These are phyloP conservation scores for Yarrowia divulgata DNA, from an alignment of 805 yeast species.

Conservation along the genomic window DNA sequence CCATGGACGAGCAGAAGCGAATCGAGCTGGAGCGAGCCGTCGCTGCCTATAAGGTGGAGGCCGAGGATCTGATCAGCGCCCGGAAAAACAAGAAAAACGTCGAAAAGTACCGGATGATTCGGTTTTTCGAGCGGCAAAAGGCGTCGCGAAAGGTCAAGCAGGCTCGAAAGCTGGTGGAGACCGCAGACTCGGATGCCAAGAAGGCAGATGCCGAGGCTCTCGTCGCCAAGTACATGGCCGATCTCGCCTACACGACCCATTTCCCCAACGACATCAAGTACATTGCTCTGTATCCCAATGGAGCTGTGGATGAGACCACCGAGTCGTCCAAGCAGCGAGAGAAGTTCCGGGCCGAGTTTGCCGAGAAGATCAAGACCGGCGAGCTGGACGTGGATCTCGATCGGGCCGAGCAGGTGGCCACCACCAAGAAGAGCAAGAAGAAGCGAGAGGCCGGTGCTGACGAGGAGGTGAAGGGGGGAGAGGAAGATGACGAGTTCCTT, in stretches of 20 bases:
- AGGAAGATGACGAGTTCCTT: conserved; percentile 42
- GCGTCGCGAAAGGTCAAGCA: conserved; percentile 73
- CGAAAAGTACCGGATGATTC: conserved; percentile 87
- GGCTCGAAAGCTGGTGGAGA: conserved; percentile 50
- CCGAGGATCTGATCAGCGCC: conserved; percentile 57
- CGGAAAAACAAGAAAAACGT: conserved; percentile 61
- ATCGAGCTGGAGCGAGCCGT: conserved; percentile 68
- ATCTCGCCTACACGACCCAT: conserved; percentile 74
- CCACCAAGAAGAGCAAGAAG: conserved; percentile 42
- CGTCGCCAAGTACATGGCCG: conserved; percentile 66
- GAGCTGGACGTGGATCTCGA: conserved; percentile 65
- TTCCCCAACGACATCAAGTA: conserved; percentile 84
- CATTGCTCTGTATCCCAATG: conserved; percentile 73
- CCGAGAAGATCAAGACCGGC: conserved; percentile 59
- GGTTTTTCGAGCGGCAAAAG: conserved; percentile 89
- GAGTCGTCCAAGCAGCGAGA: conserved; percentile 49
- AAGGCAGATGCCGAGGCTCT: conserved; percentile 47
- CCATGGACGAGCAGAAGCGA: conserved; percentile 60
- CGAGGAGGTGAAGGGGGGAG: conserved; percentile 32
- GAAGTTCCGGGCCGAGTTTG: conserved; percentile 62
- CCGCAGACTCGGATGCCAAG: conserved; percentile 41
- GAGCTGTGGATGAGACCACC: conserved; percentile 53
- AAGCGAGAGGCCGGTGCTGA: conserved; percentile 23
- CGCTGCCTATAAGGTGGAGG: conserved; percentile 66
- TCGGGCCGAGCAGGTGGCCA: conserved; percentile 50